Conservation (phyloP, 2,329 filamentous ascomycete genomes). For the Raffaelea ambrosiae region DNA sequence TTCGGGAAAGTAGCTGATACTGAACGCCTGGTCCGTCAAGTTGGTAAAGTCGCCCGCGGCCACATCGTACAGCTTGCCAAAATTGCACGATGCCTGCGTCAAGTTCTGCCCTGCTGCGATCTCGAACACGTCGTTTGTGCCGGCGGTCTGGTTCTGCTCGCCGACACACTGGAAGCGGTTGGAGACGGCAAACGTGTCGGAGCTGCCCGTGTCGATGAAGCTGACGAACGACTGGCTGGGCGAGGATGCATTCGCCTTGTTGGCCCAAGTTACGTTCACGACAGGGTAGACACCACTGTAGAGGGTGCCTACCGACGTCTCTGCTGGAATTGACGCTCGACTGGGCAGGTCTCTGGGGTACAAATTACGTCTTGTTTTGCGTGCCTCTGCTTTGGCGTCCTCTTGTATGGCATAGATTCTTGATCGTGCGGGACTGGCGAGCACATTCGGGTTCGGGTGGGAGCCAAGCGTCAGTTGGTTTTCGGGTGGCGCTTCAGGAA, state of each 20-base stretch:
- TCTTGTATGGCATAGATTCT: slow-evolving; percentile 1
- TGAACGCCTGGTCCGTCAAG: slow-evolving; percentile 30
- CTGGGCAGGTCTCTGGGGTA: too few relatives aligned
- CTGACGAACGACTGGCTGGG: slow-evolving; percentile 13
- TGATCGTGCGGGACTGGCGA: slow-evolving; percentile 4
- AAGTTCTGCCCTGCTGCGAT: not conserved
- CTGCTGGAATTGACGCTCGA: too few relatives aligned
- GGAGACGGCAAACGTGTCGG: slow-evolving; percentile 8
- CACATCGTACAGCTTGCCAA: slow-evolving; percentile 12
- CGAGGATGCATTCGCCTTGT: slow-evolving; percentile 1
- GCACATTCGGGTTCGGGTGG: slow-evolving; percentile 3
- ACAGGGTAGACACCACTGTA: slow-evolving; percentile 13
- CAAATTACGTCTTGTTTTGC: too few relatives aligned
- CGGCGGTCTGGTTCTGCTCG: slow-evolving; percentile 6
- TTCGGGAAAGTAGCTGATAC: slow-evolving; percentile 33
- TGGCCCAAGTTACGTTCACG: slow-evolving; percentile 14
- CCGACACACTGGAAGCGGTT: slow-evolving; percentile 3
- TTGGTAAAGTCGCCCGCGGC: slow-evolving; percentile 23
- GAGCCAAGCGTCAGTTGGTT: not conserved
- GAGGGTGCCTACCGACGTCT: slow-evolving; percentile 6
- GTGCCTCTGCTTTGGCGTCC: not conserved
- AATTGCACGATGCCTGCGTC: slow-evolving; percentile 10
- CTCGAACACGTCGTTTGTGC: not conserved
- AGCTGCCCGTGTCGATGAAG: slow-evolving; percentile 10
- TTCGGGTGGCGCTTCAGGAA: not conserved